phyloP scores from a whole-genome alignment of 2,329 filamentous ascomycete genomes.

The Epichloe bromicola region DNA sequence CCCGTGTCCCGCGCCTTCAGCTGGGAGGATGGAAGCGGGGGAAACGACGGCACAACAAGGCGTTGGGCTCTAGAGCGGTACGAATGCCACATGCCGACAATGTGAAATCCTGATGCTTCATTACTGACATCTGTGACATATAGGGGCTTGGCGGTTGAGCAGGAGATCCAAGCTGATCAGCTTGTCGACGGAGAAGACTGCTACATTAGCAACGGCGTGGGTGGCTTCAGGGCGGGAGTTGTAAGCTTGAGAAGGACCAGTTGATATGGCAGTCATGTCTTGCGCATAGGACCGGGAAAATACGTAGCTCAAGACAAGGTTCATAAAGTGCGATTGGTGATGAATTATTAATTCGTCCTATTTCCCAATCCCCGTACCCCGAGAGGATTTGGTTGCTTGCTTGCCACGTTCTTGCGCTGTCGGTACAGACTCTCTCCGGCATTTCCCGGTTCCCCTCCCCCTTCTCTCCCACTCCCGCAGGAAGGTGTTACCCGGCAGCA shows the following conservation, averaged over 20 bases:
- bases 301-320: background rate
- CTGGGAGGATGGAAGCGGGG: constrained; percentile 44
- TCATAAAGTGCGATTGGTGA: no score
- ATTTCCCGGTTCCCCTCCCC: no score
- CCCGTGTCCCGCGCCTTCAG: constrained; percentile 35
- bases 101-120: background rate
- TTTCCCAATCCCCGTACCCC: no score
- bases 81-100: constrained; percentile 8
- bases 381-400: no score
- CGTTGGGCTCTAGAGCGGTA: constrained; percentile 67
- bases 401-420: no score
- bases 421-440: no score
- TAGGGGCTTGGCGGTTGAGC: constrained; percentile 51
- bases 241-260: constrained; percentile 16
- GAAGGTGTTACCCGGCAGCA: no score
- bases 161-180: constrained; percentile 43
- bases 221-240: constrained; percentile 54
- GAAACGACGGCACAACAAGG: constrained; percentile 70
- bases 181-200: constrained; percentile 62
- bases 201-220: constrained; percentile 80
- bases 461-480: background rate
- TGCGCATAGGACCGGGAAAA: background rate
- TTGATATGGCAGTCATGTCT: background rate
- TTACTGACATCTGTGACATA: background rate
- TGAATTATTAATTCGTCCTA: no score